phyloP scores from a whole-genome alignment of 1,284 basidiomycete species.

The Sporisorium iseilematis-ciliati region DNA sequence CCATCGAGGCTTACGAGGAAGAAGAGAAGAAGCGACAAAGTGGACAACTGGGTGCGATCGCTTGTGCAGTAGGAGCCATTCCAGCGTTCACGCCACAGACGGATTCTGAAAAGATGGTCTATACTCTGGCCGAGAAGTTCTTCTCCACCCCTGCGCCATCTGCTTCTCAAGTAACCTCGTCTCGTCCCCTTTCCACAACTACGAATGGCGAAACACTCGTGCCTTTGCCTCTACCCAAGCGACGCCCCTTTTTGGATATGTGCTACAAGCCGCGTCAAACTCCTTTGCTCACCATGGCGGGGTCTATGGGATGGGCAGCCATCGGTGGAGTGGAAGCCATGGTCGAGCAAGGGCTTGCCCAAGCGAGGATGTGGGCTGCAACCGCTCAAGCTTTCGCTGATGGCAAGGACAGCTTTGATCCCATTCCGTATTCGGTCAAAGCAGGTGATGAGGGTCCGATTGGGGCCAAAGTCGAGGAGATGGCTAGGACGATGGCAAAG shows the following conservation, averaged over 20 bases:
- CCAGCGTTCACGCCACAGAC: constrained; percentile 62
- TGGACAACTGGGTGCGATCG: constrained; percentile 49
- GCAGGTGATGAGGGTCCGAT: constrained; percentile 50
- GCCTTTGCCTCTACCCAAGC: constrained; percentile 46
- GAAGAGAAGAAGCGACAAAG: constrained; percentile 28
- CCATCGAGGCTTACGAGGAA: constrained; percentile 32
- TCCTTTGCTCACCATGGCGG: constrained; percentile 58
- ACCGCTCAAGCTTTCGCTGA: constrained; percentile 36
- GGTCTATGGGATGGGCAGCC: constrained; percentile 54
- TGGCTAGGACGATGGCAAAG: constrained; percentile 36
- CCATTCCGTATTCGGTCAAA: constrained; percentile 39
- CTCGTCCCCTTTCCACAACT: neutral
- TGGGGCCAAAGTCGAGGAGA: constrained; percentile 39
- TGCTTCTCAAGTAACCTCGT: constrained; percentile 2
- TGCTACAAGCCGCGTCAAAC: constrained; percentile 70
- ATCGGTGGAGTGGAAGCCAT: constrained; percentile 69
- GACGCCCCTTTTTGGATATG: constrained; percentile 69
- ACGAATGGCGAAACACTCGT: constrained; percentile 4
- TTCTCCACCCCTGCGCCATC: constrained; percentile 44
- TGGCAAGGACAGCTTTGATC: constrained; percentile 32
- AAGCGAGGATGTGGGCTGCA: constrained; percentile 66
- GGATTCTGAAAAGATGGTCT: constrained; percentile 65
- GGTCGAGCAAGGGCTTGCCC: constrained; percentile 70
- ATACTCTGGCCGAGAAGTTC: constrained; percentile 54
- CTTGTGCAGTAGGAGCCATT: constrained; percentile 63